These are phyloP conservation scores for Poa pratensis DNA, from an alignment of 176 grass and related monocot species.

Conservation along the genomic window DNA sequence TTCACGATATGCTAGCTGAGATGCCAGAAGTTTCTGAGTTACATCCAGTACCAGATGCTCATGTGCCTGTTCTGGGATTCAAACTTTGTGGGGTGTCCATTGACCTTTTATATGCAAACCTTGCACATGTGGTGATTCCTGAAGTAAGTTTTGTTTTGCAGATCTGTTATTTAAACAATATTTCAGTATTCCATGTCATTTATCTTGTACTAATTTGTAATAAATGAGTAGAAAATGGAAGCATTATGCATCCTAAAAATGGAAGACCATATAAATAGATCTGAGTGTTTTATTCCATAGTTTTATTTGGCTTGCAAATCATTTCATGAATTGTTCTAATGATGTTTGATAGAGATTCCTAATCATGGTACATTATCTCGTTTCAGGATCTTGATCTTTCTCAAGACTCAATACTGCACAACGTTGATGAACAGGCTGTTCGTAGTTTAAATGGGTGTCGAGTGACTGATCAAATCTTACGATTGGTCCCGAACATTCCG, in stretches of 20 bases:
- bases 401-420: slow-evolving; percentile 85
- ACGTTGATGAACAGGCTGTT: slow-evolving; percentile 90
- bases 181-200: slow-evolving; percentile 16
- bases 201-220: slow-evolving; percentile 16
- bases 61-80: slow-evolving; percentile 81
- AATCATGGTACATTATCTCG: slow-evolving; percentile 22
- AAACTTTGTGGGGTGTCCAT: slow-evolving; percentile 85
- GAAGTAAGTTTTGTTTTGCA: slow-evolving; percentile 66
- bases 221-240: slow-evolving; percentile 15
- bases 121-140: slow-evolving; percentile 77
- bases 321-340: slow-evolving; percentile 11
- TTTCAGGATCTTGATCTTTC: slow-evolving; percentile 90
- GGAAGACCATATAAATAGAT: background rate
- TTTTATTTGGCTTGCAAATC: slow-evolving; percentile 14
- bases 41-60: slow-evolving; percentile 95
- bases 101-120: slow-evolving; percentile 88
- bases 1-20: slow-evolving; percentile 80
- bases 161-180: slow-evolving; percentile 18
- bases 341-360: slow-evolving; percentile 21
- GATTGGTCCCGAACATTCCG: slow-evolving; percentile 79
- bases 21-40: slow-evolving; percentile 87
- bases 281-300: slow-evolving; percentile 31
- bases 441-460: slow-evolving; percentile 92
- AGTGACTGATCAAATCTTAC: slow-evolving; percentile 91
- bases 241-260: slow-evolving; percentile 22